Percentiles rank a stretch among this genome's conserved stretches.
Evolutionary conservation across 2,329 filamentous ascomycete species (phyloP).

Genomic region (Colletotrichum coccodes): DNA sequence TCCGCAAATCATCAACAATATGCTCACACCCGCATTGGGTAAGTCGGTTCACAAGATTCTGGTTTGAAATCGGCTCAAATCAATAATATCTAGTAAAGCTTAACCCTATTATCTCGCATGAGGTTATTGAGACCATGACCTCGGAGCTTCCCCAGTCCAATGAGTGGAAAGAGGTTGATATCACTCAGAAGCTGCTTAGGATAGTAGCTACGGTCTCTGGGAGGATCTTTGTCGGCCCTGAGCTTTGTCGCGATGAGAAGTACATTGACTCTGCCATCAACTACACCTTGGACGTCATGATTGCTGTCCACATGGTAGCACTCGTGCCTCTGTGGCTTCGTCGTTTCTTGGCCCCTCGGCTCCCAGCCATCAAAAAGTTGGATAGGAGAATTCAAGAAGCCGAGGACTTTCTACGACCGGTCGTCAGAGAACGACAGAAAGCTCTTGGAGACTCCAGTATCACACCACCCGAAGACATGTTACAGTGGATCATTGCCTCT

Average conservation of each 20-base stretch:
- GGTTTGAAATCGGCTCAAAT: too few species aligned
- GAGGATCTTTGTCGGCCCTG: background rate
- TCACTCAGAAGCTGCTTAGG: background rate
- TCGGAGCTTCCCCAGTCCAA: too few species aligned
- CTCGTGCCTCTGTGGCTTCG: background rate
- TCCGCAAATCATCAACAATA: too few species aligned
- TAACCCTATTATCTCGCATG: too few species aligned
- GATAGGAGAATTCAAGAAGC: background rate
- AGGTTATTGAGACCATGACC: too few species aligned
- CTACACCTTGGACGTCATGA: background rate
- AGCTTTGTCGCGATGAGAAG: background rate
- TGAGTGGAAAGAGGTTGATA: background rate
- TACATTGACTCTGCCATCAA: background rate
- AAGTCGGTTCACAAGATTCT: too few species aligned
- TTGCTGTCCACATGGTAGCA: background rate
- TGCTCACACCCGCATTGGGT: too few species aligned
- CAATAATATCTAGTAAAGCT: too few species aligned
- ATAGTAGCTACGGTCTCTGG: background rate
- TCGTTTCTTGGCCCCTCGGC: background rate
- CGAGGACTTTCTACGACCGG: background rate
- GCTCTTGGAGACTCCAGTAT: background rate
- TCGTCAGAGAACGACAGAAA: background rate
- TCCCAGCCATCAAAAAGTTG: background rate
- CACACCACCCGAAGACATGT: too few species aligned
- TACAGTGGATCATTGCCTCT: conserved; percentile 56